These are phyloP conservation scores for Paraleonurus japonicus DNA, from an alignment of 257 asterid species.

Conservation along the genomic window DNA sequence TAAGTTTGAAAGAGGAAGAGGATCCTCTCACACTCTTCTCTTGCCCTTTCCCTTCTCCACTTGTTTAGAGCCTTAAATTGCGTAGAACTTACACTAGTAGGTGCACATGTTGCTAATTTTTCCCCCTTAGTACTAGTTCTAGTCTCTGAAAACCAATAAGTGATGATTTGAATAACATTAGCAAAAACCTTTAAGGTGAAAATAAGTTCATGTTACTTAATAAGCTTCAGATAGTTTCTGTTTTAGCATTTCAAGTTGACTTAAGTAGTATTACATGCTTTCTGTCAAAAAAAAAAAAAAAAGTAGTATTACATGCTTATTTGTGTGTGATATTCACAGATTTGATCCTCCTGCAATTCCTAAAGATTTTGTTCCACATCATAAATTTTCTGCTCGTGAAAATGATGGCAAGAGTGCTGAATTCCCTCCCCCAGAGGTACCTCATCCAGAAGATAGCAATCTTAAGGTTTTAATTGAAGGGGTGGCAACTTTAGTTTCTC, in stretches of 20 bases:
- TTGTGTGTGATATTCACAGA: constrained; percentile 42
- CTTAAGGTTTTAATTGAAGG: constrained; percentile 91
- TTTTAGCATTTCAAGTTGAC: background rate
- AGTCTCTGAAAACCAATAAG: background rate
- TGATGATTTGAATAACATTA: background rate
- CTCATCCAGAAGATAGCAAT: constrained; percentile 76
- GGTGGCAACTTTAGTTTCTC: constrained; percentile 89
- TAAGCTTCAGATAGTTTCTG: background rate
- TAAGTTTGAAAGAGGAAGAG: too few species aligned
- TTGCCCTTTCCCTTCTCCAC: too few species aligned
- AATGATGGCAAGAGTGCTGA: constrained; percentile 41
- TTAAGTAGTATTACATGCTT: background rate
- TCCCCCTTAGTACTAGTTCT: background rate
- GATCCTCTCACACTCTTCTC: too few species aligned
- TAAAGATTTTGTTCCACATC: constrained; percentile 68
- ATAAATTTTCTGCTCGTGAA: constrained; percentile 62
- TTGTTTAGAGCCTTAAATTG: too few species aligned
- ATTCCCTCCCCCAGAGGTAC: constrained; percentile 65
- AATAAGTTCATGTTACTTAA: background rate
- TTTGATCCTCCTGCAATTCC: constrained; percentile 85
- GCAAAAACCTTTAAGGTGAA: background rate
- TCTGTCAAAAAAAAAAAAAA: too few species aligned
- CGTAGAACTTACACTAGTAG: too few species aligned
- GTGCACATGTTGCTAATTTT: too few species aligned
- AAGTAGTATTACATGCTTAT: background rate